Evolutionary conservation across 1,284 basidiomycete genomes (phyloP).

Genomic region (Papiliotrema flavescens): DNA sequence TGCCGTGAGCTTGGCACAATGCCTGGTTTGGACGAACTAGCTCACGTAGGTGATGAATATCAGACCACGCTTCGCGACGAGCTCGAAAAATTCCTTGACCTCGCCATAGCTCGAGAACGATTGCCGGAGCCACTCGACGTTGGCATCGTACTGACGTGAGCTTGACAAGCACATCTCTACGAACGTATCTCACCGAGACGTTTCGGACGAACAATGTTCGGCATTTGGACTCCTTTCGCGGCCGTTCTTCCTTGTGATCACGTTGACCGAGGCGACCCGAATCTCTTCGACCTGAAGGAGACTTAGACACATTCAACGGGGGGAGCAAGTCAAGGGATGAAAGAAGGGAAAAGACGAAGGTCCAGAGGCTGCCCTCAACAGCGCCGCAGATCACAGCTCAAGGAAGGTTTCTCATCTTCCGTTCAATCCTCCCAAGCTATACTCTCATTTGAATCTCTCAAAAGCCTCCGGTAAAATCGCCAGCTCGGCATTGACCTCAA

Average conservation of each 20-base stretch:
- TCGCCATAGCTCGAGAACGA: slow-evolving; percentile 89
- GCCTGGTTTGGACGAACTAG: slow-evolving; percentile 17
- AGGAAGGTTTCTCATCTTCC: too few species aligned
- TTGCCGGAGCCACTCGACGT: slow-evolving; percentile 73
- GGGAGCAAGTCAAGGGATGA: too few species aligned
- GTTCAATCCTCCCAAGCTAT: too few species aligned
- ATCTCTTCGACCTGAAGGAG: slow-evolving; percentile 61
- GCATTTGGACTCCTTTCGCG: slow-evolving; percentile 52
- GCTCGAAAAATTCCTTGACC: slow-evolving; percentile 94
- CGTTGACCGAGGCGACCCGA: slow-evolving; percentile 43
- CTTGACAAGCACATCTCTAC: neutral
- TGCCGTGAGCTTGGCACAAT: slow-evolving; percentile 41
- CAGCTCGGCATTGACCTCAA: too few species aligned
- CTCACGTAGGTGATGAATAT: slow-evolving; percentile 96
- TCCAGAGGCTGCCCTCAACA: too few species aligned
- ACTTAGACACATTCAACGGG: slow-evolving; percentile 38
- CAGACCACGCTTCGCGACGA: slow-evolving; percentile 90
- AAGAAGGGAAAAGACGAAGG: too few species aligned
- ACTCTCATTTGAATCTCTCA: too few species aligned
- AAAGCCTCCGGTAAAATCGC: too few species aligned
- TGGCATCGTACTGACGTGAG: slow-evolving; percentile 75
- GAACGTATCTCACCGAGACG: slow-evolving; percentile 67
- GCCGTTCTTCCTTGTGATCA: slow-evolving; percentile 21
- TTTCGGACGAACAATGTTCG: slow-evolving; percentile 95
- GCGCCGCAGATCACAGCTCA: too few species aligned